Conservation (phyloP, 2,329 filamentous ascomycete genomes). For the Tolypocladium paradoxum region DNA sequence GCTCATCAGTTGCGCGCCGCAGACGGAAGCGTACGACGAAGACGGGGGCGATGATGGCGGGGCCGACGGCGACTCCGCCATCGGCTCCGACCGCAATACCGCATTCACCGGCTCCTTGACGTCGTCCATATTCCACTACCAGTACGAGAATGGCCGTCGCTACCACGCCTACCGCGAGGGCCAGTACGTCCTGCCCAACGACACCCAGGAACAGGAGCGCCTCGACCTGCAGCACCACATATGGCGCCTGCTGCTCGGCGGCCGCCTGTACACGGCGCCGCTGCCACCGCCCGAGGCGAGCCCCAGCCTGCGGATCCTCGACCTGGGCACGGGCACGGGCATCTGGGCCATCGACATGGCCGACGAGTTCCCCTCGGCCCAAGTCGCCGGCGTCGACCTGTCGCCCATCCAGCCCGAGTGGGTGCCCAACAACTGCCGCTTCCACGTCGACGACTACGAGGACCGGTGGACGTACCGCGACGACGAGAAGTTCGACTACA, state of each 20-base stretch:
- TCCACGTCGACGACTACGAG: constrained; percentile 56
- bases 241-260: constrained; percentile 33
- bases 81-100: constrained; percentile 20
- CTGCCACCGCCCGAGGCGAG: constrained; percentile 14
- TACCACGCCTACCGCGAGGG: constrained; percentile 38
- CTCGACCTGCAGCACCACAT: constrained; percentile 45
- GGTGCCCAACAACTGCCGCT: constrained; percentile 51
- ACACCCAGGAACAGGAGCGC: constrained; percentile 42
- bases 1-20: not conserved
- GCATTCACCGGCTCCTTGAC: constrained; percentile 23
- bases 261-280: constrained; percentile 33
- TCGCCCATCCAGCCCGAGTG: constrained; percentile 47
- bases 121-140: constrained; percentile 32
- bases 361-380: constrained; percentile 27
- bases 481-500: constrained; percentile 27
- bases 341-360: constrained; percentile 51
- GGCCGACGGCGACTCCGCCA: constrained; percentile 22
- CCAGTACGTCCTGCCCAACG: constrained; percentile 34
- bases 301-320: constrained; percentile 32
- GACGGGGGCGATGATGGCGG: constrained; percentile 11
- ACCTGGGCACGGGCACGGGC: constrained; percentile 51
- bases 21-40: constrained; percentile 7
- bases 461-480: constrained; percentile 29
- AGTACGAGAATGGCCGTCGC: constrained; percentile 35
- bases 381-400: constrained; percentile 40